Conservation (phyloP, 176 grass and related monocot genomes). For the Oryza australiensis region DNA sequence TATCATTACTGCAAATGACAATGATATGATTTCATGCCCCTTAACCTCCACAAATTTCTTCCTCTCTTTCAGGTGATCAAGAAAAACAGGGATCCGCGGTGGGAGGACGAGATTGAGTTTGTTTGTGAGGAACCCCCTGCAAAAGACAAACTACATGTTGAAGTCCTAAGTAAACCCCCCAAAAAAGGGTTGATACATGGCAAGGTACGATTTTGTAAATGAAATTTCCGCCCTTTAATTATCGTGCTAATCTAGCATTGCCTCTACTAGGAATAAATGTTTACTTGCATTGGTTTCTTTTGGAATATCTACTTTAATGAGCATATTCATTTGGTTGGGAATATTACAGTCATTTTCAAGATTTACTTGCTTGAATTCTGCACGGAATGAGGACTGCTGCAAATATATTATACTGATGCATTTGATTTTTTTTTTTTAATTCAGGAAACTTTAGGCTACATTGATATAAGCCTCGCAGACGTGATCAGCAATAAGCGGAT, state of each 20-base stretch:
- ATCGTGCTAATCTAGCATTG: too few relatives aligned
- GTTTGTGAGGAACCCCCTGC: conserved; percentile 78
- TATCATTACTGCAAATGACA: neutral
- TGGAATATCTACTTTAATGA: too few relatives aligned
- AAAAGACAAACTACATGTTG: conserved; percentile 80
- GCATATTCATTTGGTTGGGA: too few relatives aligned
- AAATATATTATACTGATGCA: conserved; percentile 2
- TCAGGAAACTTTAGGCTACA: conserved; percentile 78
- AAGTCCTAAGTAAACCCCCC: conserved; percentile 63
- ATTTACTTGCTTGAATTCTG: neutral
- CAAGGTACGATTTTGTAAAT: conserved; percentile 61
- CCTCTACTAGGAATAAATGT: neutral
- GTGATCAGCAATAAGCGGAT: conserved; percentile 82
- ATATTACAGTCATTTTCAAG: neutral
- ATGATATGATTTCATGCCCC: neutral
- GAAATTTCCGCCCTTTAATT: neutral
- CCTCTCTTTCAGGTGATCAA: conserved; percentile 59
- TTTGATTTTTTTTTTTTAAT: conserved; percentile 12
- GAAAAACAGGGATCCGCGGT: conserved; percentile 91
- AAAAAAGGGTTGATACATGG: conserved; percentile 71
- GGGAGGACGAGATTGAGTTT: conserved; percentile 74
- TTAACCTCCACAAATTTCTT: neutral
- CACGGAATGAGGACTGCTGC: neutral
- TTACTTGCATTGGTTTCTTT: neutral
- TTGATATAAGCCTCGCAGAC: conserved; percentile 64